phyloP scores from a whole-genome alignment of 495 filamentous ascomycete genomes.

The Echria macrotheca region DNA sequence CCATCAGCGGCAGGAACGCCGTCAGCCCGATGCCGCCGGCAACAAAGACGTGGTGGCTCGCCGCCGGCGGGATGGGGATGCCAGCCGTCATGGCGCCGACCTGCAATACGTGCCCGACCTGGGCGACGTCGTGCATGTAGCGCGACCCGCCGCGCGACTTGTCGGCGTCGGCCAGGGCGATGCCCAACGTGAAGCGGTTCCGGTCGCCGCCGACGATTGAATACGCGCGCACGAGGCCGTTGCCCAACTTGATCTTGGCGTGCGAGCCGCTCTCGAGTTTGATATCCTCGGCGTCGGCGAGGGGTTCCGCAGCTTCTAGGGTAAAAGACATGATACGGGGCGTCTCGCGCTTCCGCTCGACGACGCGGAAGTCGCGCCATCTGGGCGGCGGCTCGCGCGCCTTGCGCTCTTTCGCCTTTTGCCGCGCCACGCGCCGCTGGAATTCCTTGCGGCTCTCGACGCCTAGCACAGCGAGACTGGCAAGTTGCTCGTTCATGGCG shows the following conservation, averaged over 20 bases:
- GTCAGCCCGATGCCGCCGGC: conserved; percentile 50
- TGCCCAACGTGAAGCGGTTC: conserved; percentile 39
- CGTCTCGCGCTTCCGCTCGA: conserved; percentile 40
- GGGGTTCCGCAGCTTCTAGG: conserved; percentile 27
- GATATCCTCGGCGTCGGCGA: conserved; percentile 15
- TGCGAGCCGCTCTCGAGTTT: conserved; percentile 32
- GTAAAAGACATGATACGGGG: conserved; percentile 36
- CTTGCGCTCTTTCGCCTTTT: conserved; percentile 28
- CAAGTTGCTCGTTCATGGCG: conserved; percentile 41
- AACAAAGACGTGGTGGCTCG: conserved; percentile 47
- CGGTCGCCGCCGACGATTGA: conserved; percentile 42
- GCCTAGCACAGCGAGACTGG: conserved; percentile 42
- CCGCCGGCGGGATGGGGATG: conserved; percentile 26
- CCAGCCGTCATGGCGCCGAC: conserved; percentile 37
- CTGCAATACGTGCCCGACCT: conserved; percentile 40
- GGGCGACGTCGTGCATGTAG: conserved; percentile 42
- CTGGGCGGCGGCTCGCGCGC: conserved; percentile 21
- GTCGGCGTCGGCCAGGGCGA: conserved; percentile 38
- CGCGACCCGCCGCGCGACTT: conserved; percentile 43
- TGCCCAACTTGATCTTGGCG: conserved; percentile 41
- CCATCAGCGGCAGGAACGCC: conserved; percentile 39
- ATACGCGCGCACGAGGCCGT: conserved; percentile 40
- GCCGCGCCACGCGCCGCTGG: conserved; percentile 31
- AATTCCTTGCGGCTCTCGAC: conserved; percentile 40
- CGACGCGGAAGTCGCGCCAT: conserved; percentile 41